Evolutionary conservation across 2,329 filamentous ascomycete genomes (phyloP).

Genomic region (Neofusicoccum kwambonambiense): DNA sequence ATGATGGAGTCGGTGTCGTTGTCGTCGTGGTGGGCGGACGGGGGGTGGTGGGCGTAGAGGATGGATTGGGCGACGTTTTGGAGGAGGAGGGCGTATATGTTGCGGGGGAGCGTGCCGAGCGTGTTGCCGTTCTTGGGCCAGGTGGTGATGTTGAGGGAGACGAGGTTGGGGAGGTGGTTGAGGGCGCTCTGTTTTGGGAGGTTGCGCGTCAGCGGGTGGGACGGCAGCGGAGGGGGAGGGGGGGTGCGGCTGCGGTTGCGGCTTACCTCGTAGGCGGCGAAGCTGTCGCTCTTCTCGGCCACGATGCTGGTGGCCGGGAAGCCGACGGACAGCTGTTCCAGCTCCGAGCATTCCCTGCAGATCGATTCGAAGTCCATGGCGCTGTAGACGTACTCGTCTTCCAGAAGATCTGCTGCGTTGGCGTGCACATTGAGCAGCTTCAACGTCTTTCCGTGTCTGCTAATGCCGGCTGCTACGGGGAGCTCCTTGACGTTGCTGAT

Average conservation of each 20-base stretch:
- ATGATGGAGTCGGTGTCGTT: constrained; percentile 19
- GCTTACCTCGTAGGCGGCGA: constrained; percentile 42
- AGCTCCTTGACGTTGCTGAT: constrained; percentile 41
- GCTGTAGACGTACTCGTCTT: constrained; percentile 47
- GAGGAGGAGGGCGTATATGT: constrained; percentile 48
- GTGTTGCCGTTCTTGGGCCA: constrained; percentile 47
- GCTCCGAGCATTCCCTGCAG: constrained; percentile 42
- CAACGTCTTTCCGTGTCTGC: constrained; percentile 47
- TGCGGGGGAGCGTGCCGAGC: constrained; percentile 40
- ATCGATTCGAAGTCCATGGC: constrained; percentile 46
- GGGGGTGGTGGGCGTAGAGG: constrained; percentile 18
- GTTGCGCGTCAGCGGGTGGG: background rate
- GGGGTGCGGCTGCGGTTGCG: background rate
- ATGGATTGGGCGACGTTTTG: constrained; percentile 37
- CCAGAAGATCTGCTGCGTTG: constrained; percentile 40
- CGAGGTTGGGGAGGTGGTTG: constrained; percentile 39
- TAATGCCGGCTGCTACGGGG: constrained; percentile 44
- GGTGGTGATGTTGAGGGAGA: constrained; percentile 49
- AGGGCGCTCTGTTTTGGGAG: constrained; percentile 31
- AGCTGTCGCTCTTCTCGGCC: constrained; percentile 42
- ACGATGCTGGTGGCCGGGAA: constrained; percentile 47
- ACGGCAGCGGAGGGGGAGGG: background rate
- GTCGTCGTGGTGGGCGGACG: constrained; percentile 16
- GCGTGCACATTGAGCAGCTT: constrained; percentile 46
- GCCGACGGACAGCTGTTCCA: constrained; percentile 49